Conservation (phyloP, 495 filamentous ascomycete genomes). For the Penicillium waksmanii region DNA sequence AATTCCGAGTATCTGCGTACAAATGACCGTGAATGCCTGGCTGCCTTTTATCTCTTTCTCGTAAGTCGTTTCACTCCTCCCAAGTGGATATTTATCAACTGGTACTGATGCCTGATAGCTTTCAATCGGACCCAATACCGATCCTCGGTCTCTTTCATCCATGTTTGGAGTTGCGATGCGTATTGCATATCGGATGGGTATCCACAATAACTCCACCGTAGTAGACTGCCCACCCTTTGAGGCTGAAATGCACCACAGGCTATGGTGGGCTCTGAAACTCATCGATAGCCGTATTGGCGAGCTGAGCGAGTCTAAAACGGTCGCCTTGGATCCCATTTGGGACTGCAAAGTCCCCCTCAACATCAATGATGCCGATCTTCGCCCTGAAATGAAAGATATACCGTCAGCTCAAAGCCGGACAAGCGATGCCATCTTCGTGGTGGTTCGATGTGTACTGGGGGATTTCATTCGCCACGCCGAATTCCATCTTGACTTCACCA, state of each 20-base stretch:
- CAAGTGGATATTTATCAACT: neutral
- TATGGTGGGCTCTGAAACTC: conserved; percentile 61
- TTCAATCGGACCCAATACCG: conserved; percentile 45
- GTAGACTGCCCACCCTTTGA: conserved; percentile 46
- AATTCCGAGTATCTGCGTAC: conserved; percentile 49
- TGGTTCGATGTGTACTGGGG: conserved; percentile 51
- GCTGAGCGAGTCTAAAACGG: conserved; percentile 39
- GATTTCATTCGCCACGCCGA: conserved; percentile 50
- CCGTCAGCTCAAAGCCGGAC: conserved; percentile 38
- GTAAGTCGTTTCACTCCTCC: conserved; percentile 40
- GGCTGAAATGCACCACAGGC: conserved; percentile 59
- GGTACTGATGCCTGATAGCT: conserved; percentile 36
- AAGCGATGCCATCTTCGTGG: conserved; percentile 56
- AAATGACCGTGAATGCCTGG: conserved; percentile 58
- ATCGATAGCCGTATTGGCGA: conserved; percentile 58
- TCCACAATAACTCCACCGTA: conserved; percentile 49
- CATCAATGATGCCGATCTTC: conserved; percentile 59
- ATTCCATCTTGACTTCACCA: conserved; percentile 56
- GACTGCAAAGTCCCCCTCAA: conserved; percentile 58
- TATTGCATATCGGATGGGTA: conserved; percentile 57
- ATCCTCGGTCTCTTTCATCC: conserved; percentile 57
- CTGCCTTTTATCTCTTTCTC: conserved; percentile 62
- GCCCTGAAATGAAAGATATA: conserved; percentile 49
- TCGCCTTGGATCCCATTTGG: conserved; percentile 54
- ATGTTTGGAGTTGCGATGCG: conserved; percentile 57